Base-by-base conservation (phyloP, 106 monocot species). In the Gastrodia elata region DNA sequence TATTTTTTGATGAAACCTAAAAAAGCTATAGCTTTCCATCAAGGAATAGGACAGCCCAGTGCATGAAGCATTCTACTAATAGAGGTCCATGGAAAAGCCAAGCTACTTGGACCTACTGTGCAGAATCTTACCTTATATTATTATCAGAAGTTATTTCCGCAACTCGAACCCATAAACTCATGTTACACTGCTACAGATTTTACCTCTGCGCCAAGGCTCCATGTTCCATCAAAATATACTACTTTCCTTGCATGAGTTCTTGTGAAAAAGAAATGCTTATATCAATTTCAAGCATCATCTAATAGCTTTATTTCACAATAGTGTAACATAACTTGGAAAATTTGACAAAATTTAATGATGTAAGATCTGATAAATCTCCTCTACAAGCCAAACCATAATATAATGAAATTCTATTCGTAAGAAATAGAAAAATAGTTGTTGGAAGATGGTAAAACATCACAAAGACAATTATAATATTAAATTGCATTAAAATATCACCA, bases 201-300 rank as follows among this genome's bases (percentile, higher is more conserved):
- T n/a, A n/a, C n/a, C n/a, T n/a, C n/a, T n/a, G n/a, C n/a, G n/a
- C n/a, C n/a, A n/a, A n/a, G n/a, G n/a, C n/a, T 57, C 24, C 26
- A 8, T 57, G 24, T 26, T n/a, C 57, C 57, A 57, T 26, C 18
- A 5, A 18, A 26, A 26, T 8, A 57, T 57, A 57, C 57, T 57
- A 26, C 57, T 57, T 57, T 57, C 22, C 57, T 57, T 57, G 57
- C 22, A 57, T 57, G 57, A 26, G 27, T 57, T 57, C 27, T 57
- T 57, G 6, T 25, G 25, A 57, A 22, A 57, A 57, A 25, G 10
- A 14, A n/a, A 57, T 25, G 27, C n/a, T 25, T 57, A 25, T 25
- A 8, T 26, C 5, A 57, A 25, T 57, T 20, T 55, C 55, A n/a
- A 55, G 18, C 55, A 55, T n/a, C 55, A 55, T 55, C 22, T 20